Evolutionary conservation across 176 grass and related monocot species (phyloP).

Genomic region (Oryza punctata): DNA sequence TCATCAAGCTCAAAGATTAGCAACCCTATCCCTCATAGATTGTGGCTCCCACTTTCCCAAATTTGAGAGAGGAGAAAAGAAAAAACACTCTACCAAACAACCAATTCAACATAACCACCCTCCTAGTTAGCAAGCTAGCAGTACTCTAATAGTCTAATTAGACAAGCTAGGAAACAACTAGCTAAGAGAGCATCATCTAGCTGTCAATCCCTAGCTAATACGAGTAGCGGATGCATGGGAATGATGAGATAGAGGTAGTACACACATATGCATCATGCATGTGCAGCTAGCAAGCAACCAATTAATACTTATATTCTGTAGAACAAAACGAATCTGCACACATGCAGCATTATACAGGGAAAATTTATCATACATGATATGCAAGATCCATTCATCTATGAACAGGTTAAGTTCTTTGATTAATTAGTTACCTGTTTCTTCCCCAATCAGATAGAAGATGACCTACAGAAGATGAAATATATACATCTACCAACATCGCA

Average conservation of each 20-base stretch:
- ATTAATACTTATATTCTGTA: neutral
- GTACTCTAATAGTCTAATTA: slow-evolving; percentile 26
- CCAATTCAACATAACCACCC: slow-evolving; percentile 44
- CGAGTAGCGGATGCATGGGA: neutral
- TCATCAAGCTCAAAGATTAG: slow-evolving; percentile 41
- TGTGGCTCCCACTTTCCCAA: slow-evolving; percentile 62
- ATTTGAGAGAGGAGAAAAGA: slow-evolving; percentile 33
- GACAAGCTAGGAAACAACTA: slow-evolving; percentile 19
- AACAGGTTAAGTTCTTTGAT: neutral
- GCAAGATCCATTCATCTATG: slow-evolving; percentile 7
- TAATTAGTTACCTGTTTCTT: slow-evolving; percentile 27
- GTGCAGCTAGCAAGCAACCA: slow-evolving; percentile 16
- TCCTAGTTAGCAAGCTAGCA: neutral
- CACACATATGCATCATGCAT: slow-evolving; percentile 22
- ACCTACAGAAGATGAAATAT: slow-evolving; percentile 2
- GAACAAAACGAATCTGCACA: slow-evolving; percentile 6
- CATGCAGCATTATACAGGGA: neutral
- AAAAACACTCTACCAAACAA: slow-evolving; percentile 48
- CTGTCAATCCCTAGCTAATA: slow-evolving; percentile 15
- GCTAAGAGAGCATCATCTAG: slow-evolving; percentile 32
- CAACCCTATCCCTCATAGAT: slow-evolving; percentile 37
- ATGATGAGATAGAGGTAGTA: neutral
- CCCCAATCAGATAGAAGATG: slow-evolving; percentile 31
- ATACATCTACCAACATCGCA: slow-evolving; percentile 32
- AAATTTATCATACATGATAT: neutral